Conservation (phyloP, 2,329 filamentous ascomycete species). For the Diaporthe australafricana region DNA sequence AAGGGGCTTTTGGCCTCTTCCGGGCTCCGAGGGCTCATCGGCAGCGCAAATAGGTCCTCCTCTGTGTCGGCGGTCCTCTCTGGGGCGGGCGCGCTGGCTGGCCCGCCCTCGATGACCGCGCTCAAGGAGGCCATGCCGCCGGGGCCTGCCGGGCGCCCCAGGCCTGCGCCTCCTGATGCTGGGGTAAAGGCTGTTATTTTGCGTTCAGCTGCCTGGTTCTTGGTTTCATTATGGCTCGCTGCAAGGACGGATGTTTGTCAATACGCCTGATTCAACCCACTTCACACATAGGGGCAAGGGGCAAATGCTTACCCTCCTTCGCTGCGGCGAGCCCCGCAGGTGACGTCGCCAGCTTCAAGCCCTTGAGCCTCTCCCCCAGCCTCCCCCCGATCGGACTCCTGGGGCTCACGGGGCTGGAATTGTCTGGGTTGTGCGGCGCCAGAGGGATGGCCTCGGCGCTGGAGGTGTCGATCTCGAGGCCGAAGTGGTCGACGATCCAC, state of each 20-base stretch:
- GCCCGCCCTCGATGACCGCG: constrained; percentile 52
- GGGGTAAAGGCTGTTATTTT: constrained; percentile 41
- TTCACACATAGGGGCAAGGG: background rate
- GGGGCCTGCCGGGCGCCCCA: constrained; percentile 50
- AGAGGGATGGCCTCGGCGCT: constrained; percentile 39
- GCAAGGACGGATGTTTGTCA: constrained; percentile 45
- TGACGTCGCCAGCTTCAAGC: constrained; percentile 81
- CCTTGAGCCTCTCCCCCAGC: constrained; percentile 82
- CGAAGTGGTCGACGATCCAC: constrained; percentile 89
- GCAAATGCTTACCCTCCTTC: constrained; percentile 58
- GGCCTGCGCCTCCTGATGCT: constrained; percentile 63
- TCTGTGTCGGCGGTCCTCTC: constrained; percentile 64
- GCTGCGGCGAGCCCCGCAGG: constrained; percentile 70
- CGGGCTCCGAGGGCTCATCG: constrained; percentile 86
- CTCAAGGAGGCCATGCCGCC: constrained; percentile 52
- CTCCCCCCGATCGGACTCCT: constrained; percentile 74
- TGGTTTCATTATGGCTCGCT: constrained; percentile 28
- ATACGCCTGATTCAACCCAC: constrained; percentile 21
- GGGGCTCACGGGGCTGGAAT: constrained; percentile 49
- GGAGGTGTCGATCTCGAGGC: constrained; percentile 59
- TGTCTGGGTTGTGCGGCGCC: constrained; percentile 42
- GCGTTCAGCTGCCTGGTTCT: constrained; percentile 24
- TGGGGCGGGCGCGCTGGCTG: constrained; percentile 45
- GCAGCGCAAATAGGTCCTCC: constrained; percentile 88
- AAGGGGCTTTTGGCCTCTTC: constrained; percentile 90